Percentiles rank a stretch among this genome's conserved stretches.
Conservation (phyloP, 2,329 filamentous ascomycete species). For the Fusarium pilosicola region DNA sequence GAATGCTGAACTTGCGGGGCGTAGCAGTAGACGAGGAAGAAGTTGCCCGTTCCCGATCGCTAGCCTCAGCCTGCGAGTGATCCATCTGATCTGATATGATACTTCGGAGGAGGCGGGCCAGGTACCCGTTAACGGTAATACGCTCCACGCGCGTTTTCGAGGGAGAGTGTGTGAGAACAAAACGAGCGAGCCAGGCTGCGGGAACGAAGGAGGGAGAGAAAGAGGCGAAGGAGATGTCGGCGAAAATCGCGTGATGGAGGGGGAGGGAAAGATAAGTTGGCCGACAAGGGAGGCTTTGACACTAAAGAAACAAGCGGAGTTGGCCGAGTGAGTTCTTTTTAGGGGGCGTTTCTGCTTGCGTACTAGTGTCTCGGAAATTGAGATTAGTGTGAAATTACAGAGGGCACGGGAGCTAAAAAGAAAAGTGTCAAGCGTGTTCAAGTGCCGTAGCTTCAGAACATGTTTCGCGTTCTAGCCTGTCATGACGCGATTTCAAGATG, state of each 20-base stretch:
- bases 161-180: neutral
- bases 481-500: neutral
- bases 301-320: neutral
- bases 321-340: slow-evolving; percentile 2
- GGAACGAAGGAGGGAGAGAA: neutral
- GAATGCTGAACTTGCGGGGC: slow-evolving; percentile 53
- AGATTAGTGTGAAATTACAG: slow-evolving; percentile 1
- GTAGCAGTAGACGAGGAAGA: slow-evolving; percentile 10
- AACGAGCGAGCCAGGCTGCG: neutral
- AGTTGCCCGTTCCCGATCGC: slow-evolving; percentile 13
- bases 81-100: slow-evolving; percentile 1
- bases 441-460: neutral
- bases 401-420: neutral
- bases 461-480: neutral
- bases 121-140: slow-evolving; percentile 4
- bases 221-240: slow-evolving; percentile 23
- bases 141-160: neutral
- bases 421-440: neutral
- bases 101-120: neutral
- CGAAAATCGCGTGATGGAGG: slow-evolving; percentile 19
- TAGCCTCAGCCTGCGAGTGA: slow-evolving; percentile 2
- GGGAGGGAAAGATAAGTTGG: slow-evolving; percentile 31
- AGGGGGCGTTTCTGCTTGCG: neutral
- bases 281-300: slow-evolving; percentile 17
- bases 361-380: slow-evolving; percentile 3